Evolutionary conservation across 1,139 yeast genomes (phyloP).

Genomic region (Yamadazyma sp.): DNA sequence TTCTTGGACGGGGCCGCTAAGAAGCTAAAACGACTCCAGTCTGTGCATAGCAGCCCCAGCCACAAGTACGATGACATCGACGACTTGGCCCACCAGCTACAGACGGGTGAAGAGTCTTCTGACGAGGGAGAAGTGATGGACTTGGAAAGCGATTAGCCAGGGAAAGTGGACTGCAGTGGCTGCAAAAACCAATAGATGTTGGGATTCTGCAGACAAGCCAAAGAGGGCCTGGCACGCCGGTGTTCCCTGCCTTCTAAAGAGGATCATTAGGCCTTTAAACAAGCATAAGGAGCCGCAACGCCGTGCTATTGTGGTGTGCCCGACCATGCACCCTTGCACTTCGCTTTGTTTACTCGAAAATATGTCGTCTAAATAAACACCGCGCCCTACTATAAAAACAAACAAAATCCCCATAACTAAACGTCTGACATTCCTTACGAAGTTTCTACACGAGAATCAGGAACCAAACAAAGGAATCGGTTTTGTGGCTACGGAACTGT

Average conservation of each 20-base stretch:
- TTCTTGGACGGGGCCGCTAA: constrained; percentile 26
- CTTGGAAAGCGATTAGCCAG: constrained; percentile 53
- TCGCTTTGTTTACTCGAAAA: not conserved
- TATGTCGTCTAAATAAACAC: constrained; percentile 1
- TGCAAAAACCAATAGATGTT: too few relatives aligned
- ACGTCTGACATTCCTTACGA: too few relatives aligned
- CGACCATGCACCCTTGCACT: too few relatives aligned
- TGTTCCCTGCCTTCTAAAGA: too few relatives aligned
- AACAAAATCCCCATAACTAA: constrained; percentile 2
- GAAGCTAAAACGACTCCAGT: constrained; percentile 4
- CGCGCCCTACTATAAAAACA: constrained; percentile 1
- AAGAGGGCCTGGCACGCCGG: too few relatives aligned
- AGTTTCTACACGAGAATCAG: too few relatives aligned
- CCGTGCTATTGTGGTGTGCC: too few relatives aligned
- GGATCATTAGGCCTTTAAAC: too few relatives aligned
- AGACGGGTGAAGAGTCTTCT: constrained; percentile 55
- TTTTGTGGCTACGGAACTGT: too few relatives aligned
- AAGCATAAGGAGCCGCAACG: too few relatives aligned
- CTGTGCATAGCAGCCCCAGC: constrained; percentile 11
- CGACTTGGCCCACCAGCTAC: constrained; percentile 40
- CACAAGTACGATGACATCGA: constrained; percentile 24
- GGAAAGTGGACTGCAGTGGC: not conserved
- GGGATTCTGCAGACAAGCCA: too few relatives aligned
- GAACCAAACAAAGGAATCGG: too few relatives aligned
- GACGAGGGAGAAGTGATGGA: constrained; percentile 66